Conservation (phyloP, 257 asterid species). For the Sherardia arvensis region DNA sequence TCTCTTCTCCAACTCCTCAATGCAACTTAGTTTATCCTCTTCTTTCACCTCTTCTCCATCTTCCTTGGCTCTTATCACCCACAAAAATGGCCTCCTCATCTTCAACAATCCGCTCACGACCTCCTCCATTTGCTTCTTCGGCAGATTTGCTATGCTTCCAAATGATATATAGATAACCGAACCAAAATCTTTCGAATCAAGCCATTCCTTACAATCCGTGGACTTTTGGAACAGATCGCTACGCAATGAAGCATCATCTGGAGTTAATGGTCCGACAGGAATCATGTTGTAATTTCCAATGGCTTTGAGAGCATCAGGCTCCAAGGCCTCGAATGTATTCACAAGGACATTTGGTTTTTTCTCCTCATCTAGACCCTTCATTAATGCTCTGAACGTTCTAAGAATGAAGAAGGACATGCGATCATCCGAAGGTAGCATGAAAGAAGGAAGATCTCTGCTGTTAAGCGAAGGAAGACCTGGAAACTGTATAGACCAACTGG, state of each 20-base stretch:
- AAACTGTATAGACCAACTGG: constrained; percentile 17
- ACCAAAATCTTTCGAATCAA: constrained; percentile 14
- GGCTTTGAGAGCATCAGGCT: constrained; percentile 17
- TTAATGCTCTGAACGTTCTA: constrained; percentile 16
- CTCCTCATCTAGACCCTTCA: constrained; percentile 19
- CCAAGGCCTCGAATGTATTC: constrained; percentile 25
- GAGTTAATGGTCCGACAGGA: constrained; percentile 33
- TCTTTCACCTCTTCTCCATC: constrained; percentile 6
- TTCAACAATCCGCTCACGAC: constrained; percentile 18
- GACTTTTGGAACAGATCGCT: constrained; percentile 16
- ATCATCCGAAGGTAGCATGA: constrained; percentile 19
- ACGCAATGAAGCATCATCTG: constrained; percentile 9
- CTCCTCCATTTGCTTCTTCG: constrained; percentile 22
- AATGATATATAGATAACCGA: constrained; percentile 29
- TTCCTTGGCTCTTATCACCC: constrained; percentile 25
- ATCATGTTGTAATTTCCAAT: constrained; percentile 20
- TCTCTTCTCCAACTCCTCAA: constrained; percentile 15
- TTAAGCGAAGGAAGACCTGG: constrained; percentile 24
- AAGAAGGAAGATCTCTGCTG: constrained; percentile 27
- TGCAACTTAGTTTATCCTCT: constrained; percentile 12
- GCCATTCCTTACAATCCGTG: constrained; percentile 15
- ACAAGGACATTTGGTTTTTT: constrained; percentile 18
- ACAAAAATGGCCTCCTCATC: constrained; percentile 20
- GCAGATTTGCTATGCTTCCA: constrained; percentile 18
- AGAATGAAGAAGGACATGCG: background rate